phyloP scores from a whole-genome alignment of 2,329 filamentous ascomycete species.

The Pseudogymnoascus sp. region DNA sequence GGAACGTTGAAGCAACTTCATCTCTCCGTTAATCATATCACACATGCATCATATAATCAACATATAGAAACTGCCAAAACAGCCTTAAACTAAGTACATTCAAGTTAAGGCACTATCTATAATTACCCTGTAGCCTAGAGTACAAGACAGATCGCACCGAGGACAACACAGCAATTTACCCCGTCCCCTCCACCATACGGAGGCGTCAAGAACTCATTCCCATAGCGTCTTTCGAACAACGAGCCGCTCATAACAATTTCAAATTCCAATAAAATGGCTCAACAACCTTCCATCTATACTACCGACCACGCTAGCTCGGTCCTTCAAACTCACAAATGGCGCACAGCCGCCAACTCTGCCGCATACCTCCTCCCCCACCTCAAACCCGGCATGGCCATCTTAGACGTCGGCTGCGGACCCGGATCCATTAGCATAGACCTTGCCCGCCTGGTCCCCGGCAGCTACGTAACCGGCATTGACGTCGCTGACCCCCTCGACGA shows the following conservation, averaged over 20 bases:
- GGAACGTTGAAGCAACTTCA: not conserved
- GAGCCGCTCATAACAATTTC: not conserved
- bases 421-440: constrained; percentile 42
- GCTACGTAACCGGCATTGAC: constrained; percentile 36
- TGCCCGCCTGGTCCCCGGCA: constrained; percentile 33
- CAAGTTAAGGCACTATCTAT: not conserved
- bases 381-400: constrained; percentile 22
- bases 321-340: constrained; percentile 29
- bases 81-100: not conserved
- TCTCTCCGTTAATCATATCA: not conserved
- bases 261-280: not conserved
- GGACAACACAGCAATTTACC: not conserved
- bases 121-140: not conserved
- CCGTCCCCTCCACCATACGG: not conserved
- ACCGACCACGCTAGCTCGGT: constrained; percentile 17
- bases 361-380: constrained; percentile 38
- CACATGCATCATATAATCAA: not conserved
- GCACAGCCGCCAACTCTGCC: constrained; percentile 38
- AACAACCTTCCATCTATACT: constrained; percentile 11
- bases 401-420: constrained; percentile 43
- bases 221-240: not conserved
- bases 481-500: constrained; percentile 20
- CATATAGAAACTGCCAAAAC: not conserved
- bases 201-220: not conserved
- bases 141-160: not conserved